Evolutionary conservation across 2,329 filamentous ascomycete species (phyloP).

Genomic region (Colletotrichum sojae): DNA sequence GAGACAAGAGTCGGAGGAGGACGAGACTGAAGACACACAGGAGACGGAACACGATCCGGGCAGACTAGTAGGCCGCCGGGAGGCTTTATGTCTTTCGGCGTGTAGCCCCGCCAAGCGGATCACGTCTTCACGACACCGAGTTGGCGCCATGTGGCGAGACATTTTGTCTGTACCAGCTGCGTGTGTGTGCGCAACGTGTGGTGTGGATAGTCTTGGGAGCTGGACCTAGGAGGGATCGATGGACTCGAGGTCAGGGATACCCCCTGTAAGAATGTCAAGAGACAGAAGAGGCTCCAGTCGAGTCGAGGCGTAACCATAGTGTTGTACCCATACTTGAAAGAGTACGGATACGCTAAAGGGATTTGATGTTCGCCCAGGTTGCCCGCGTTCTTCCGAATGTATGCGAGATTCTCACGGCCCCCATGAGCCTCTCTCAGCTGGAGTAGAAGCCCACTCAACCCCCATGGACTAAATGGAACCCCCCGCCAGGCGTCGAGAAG

Average conservation of each 20-base stretch:
- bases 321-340: no score
- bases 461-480: constrained; percentile 17
- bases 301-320: background rate
- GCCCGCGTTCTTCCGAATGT: constrained; percentile 18
- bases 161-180: background rate
- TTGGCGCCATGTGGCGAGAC: constrained; percentile 39
- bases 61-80: constrained; percentile 13
- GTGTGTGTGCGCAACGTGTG: no score
- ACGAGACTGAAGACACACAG: constrained; percentile 3
- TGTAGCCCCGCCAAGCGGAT: constrained; percentile 35
- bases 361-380: background rate
- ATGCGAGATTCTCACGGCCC: constrained; percentile 20
- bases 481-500: background rate
- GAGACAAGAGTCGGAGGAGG: constrained; percentile 3
- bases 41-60: constrained; percentile 17
- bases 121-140: constrained; percentile 35
- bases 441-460: background rate
- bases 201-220: constrained; percentile 8
- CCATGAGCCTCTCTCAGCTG: background rate
- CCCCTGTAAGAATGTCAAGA: background rate
- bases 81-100: constrained; percentile 36
- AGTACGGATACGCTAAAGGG: background rate
- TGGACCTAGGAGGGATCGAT: constrained; percentile 6
- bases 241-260: background rate
- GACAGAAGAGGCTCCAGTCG: background rate